Percentiles rank a stretch among this genome's conserved stretches.
Evolutionary conservation across 805 yeast species (phyloP).

Genomic region (Candida pseudofarinosa): DNA sequence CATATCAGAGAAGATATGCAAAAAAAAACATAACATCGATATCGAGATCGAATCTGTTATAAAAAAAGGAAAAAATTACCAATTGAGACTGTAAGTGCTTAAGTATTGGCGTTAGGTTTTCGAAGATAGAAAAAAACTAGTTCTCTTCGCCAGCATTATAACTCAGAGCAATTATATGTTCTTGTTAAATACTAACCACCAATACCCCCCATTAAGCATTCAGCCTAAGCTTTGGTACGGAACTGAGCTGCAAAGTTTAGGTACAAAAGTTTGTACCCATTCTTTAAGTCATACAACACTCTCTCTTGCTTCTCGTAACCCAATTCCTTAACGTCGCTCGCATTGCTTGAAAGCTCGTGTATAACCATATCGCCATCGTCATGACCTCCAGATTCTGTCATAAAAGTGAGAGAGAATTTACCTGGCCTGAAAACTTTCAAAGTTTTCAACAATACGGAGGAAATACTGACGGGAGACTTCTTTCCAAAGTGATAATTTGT

Average conservation of each 20-base stretch:
- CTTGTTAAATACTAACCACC: slow-evolving; percentile 4
- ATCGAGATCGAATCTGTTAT: background rate
- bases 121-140: too few relatives aligned
- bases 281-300: slow-evolving; percentile 67
- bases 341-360: slow-evolving; percentile 15
- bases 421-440: slow-evolving; percentile 68
- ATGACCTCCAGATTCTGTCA: slow-evolving; percentile 19
- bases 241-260: slow-evolving; percentile 50
- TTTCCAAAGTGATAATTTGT: slow-evolving; percentile 64
- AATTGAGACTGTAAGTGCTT: background rate
- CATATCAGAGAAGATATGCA: too few relatives aligned
- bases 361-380: slow-evolving; percentile 9
- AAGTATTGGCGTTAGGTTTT: background rate
- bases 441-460: slow-evolving; percentile 56
- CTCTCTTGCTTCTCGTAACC: slow-evolving; percentile 61
- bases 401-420: slow-evolving; percentile 55
- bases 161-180: too few relatives aligned
- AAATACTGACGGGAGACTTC: slow-evolving; percentile 34
- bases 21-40: too few relatives aligned
- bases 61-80: background rate
- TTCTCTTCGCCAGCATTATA: too few relatives aligned
- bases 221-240: background rate
- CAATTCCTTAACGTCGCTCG: slow-evolving; percentile 26
- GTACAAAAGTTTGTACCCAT: slow-evolving; percentile 68
- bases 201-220: slow-evolving; percentile 18